Conservation (phyloP, 2,329 filamentous ascomycete species). For the Microascus cirrosus region DNA sequence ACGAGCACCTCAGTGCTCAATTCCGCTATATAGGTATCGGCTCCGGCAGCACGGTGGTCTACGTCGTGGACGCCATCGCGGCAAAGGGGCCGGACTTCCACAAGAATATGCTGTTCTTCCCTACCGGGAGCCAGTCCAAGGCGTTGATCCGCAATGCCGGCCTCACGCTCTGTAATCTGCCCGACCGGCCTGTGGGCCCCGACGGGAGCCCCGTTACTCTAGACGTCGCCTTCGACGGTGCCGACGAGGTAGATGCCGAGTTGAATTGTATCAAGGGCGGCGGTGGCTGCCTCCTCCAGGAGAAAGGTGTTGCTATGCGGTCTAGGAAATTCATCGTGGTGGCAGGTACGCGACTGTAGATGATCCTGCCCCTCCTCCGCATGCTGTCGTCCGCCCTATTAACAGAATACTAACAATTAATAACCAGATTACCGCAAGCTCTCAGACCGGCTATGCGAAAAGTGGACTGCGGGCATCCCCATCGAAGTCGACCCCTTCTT, state of each 20-base stretch:
- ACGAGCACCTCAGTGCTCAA: constrained; percentile 54
- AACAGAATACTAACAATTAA: not conserved
- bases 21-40: constrained; percentile 67
- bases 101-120: constrained; percentile 68
- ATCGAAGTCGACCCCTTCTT: constrained; percentile 88
- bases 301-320: constrained; percentile 84
- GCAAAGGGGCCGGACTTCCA: constrained; percentile 43
- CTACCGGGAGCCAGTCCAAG: constrained; percentile 84
- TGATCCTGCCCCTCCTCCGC: not conserved
- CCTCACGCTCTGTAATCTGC: constrained; percentile 65
- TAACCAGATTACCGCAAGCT: constrained; percentile 78
- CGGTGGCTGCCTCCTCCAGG: constrained; percentile 93
- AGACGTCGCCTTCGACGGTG: constrained; percentile 91
- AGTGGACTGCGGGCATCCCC: constrained; percentile 70
- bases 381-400: not conserved
- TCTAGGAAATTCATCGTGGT: constrained; percentile 82
- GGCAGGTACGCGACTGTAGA: constrained; percentile 43
- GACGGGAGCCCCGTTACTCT: constrained; percentile 39
- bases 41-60: constrained; percentile 71
- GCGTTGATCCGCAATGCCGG: constrained; percentile 74
- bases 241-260: constrained; percentile 90
- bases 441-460: constrained; percentile 59
- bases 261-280: constrained; percentile 97
- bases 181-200: constrained; percentile 53
- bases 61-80: constrained; percentile 73